Conservation (phyloP, 495 filamentous ascomycete species). For the Podospora fimiseda region DNA sequence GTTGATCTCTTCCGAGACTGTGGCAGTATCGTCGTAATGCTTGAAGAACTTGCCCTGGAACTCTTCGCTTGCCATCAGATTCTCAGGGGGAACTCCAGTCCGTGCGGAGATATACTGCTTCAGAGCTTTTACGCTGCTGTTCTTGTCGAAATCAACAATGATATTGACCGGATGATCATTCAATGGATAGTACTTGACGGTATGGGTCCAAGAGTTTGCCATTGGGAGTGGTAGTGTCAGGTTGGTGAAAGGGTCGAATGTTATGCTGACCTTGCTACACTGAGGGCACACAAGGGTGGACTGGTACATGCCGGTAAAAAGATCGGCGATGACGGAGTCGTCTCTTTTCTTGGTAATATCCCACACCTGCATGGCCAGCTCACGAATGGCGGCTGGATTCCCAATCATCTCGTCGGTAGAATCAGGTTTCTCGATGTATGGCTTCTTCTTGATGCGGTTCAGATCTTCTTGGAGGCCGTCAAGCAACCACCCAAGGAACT, state of each 20-base stretch:
- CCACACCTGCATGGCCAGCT: slow-evolving; percentile 83
- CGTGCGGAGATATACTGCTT: slow-evolving; percentile 71
- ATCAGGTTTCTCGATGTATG: slow-evolving; percentile 95
- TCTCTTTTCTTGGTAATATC: slow-evolving; percentile 88
- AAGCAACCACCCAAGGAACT: slow-evolving; percentile 93
- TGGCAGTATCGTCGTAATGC: slow-evolving; percentile 59
- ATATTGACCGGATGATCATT: slow-evolving; percentile 59
- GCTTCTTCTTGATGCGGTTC: slow-evolving; percentile 90
- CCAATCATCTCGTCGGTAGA: slow-evolving; percentile 95
- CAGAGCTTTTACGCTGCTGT: slow-evolving; percentile 61
- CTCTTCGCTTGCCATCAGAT: slow-evolving; percentile 69
- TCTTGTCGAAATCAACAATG: slow-evolving; percentile 80
- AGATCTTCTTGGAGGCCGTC: slow-evolving; percentile 93
- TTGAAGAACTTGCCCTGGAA: slow-evolving; percentile 79
- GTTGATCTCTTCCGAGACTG: slow-evolving; percentile 63
- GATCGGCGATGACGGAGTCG: slow-evolving; percentile 87
- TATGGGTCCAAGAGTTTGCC: slow-evolving; percentile 66
- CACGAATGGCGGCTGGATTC: slow-evolving; percentile 64
- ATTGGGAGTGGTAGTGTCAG: slow-evolving; percentile 85
- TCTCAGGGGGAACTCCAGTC: slow-evolving; percentile 51
- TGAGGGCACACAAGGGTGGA: slow-evolving; percentile 87
- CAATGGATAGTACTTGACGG: slow-evolving; percentile 68
- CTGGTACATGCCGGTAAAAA: slow-evolving; percentile 97
- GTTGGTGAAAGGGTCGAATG: slow-evolving; percentile 96
- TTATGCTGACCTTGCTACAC: slow-evolving; percentile 94